Conservation (phyloP, 1,284 basidiomycete species). For the Golubevia pallescens region DNA sequence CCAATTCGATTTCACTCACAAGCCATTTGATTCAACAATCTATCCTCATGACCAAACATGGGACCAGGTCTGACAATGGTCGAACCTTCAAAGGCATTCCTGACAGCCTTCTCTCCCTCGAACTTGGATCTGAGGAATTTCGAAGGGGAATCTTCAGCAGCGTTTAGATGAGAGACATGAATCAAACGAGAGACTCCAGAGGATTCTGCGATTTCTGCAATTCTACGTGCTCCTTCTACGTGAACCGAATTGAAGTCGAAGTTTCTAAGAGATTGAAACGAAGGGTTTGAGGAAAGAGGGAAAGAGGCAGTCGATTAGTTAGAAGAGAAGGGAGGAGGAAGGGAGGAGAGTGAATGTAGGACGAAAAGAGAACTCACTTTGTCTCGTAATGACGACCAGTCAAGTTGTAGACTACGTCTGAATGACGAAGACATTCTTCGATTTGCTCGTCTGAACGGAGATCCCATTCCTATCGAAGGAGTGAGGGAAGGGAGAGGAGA, state of each 20-base stretch:
- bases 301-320: not conserved
- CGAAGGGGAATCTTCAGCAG: conserved; percentile 78
- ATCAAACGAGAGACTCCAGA: conserved; percentile 83
- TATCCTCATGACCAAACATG: conserved; percentile 94
- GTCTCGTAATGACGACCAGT: conserved; percentile 89
- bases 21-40: conserved; percentile 88
- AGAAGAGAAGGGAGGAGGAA: conserved; percentile 38
- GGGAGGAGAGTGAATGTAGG: not conserved
- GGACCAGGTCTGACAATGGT: conserved; percentile 86
- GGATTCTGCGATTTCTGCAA: conserved; percentile 78
- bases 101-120: conserved; percentile 86
- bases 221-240: conserved; percentile 73
- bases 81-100: conserved; percentile 81
- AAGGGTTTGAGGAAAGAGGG: not conserved
- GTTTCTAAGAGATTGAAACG: conserved; percentile 70
- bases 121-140: conserved; percentile 88
- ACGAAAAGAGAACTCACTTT: conserved; percentile 69
- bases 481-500: not conserved
- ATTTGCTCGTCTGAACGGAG: conserved; percentile 85
- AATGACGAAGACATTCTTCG: conserved; percentile 90
- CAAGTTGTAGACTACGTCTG: conserved; percentile 95
- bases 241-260: conserved; percentile 82
- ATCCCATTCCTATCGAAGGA: conserved; percentile 82
- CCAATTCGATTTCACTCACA: too few relatives aligned
- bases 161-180: conserved; percentile 95